Base-by-base conservation (phyloP, 2,329 filamentous ascomycete species). In the Hypoxylon sp. region DNA sequence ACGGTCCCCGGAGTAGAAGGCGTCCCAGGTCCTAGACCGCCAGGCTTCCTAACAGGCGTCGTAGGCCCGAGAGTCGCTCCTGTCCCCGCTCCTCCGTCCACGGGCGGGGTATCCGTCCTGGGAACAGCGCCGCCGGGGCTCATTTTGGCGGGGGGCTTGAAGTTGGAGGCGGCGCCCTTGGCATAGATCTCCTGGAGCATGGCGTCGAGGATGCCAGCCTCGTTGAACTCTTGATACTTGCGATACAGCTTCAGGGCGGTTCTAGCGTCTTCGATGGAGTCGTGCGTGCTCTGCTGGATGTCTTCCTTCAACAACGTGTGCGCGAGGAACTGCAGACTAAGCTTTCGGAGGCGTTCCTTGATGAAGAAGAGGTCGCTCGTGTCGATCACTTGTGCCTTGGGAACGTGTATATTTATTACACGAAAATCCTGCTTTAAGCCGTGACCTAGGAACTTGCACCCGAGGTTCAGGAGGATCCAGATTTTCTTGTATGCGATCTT, bases 401-500 rank as follows among this genome's bases (percentile, higher is more conserved):
- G 96, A 0, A 99, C 92, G 78, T 98, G 93, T 62, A 99, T 98
- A 80, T 99, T 99, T 81, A 97, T 97, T 62, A 97, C 97, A 58
- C 96, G 93, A 82, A 99, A 98, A 80, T 99, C 96, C 74, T 96
- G 95, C 72, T 93, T 93, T 46, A 99, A 85, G 3, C 95, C 95
- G 76, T 99, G 96, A 2, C 96, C 96, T 4, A 99, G 88, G 78
- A 99, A 99, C 70, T 93, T 89, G 81, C 94, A 97, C 52, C 96
- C 96, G 0, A 98, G 86, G 77, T 99, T 99, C 33, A 99, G 87
- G 17, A 99, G 86, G 14, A 98, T 88, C 97, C 97, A 99, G 31
- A 99, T 89, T 80, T 98, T 98, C 82, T 99, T 99, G 85, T 98
- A 99, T 1, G 93, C 94, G 64, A 92, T 88, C 79, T 99, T 99